Base-by-base conservation (phyloP, 495 filamentous ascomycete genomes). In the Podospora didyma region DNA sequence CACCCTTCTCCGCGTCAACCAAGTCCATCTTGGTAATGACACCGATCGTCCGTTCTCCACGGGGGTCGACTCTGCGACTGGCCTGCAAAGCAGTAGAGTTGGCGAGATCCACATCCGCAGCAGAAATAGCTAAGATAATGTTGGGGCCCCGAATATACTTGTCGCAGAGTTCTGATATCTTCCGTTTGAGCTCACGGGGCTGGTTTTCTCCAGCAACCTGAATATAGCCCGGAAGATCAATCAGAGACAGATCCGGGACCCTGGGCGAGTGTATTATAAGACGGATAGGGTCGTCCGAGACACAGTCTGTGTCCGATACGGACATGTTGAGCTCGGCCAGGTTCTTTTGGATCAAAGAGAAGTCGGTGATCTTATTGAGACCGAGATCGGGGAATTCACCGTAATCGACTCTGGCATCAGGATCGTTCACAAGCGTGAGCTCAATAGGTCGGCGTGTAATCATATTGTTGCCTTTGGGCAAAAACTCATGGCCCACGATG, bases 11-110 rank as follows among this genome's bases (percentile, higher is more conserved):
- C 12, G 94, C 82, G 54, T 96, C 92, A 19, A 99, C 92, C 20
- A 99, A 82, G 67, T 99, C 94, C 93, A 99, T 96, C 75, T 99
- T 99, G 22, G 94, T 99, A 22, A 99, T 88, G 21, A 99, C 94
- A 37, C 94, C 94, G 65, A 99, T 97, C 2, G 94, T 99, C 51
- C 94, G 79, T 69, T 99, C 95, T 23, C 94, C 94, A 51, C 95
- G 78, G 3, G 95, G 95, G 66, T 99, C 94, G 11, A 97, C 92
- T 54, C 91, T 80, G 53, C 95, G 82, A 66, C 92, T 96, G 23
- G 94, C 91, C 54, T 93, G 80, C 24, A 99, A 76, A 11, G 94
- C 92, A 3, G 94, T 93, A 3, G 94, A 97, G 67, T 99, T 99
- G 4, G 94, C 94, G 23, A 99, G 71, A 75, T 99, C 94, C 34